Evolutionary conservation across 768 basidiomycete genomes (phyloP).

Genomic region (Nevesoporus exiguus): DNA sequence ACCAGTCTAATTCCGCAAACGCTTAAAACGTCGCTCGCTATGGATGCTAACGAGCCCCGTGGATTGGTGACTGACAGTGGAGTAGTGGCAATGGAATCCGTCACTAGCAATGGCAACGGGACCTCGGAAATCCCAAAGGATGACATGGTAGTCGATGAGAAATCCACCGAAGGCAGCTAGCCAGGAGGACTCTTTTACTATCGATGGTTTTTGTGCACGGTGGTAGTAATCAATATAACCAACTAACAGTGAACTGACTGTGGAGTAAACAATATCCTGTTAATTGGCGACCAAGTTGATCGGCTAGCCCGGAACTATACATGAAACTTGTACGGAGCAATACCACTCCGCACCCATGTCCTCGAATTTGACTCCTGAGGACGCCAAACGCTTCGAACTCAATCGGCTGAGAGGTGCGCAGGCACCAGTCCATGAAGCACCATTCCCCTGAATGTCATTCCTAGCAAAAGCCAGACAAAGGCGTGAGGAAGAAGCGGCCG

Average conservation of each 20-base stretch:
- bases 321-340: conserved; percentile 9
- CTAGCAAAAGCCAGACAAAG: conserved; percentile 76
- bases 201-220: too few relatives aligned
- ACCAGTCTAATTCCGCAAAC: conserved; percentile 40
- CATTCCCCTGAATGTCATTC: conserved; percentile 1
- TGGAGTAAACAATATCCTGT: conserved; percentile 8
- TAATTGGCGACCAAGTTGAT: background rate
- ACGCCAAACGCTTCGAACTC: conserved; percentile 68
- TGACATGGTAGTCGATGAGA: conserved; percentile 26
- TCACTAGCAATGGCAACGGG: conserved; percentile 15
- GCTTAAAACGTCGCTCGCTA: conserved; percentile 23
- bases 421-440: background rate
- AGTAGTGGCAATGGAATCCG: conserved; percentile 13
- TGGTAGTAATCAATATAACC: conserved; percentile 1
- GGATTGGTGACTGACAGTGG: conserved; percentile 19
- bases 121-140: conserved; percentile 20
- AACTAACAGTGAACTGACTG: too few relatives aligned
- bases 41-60: conserved; percentile 35
- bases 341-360: conserved; percentile 4
- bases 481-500: conserved; percentile 53
- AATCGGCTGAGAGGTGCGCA: conserved; percentile 70
- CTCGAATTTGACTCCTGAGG: conserved; percentile 56
- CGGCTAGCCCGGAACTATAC: background rate
- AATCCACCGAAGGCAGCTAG: conserved; percentile 11
- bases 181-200: too few relatives aligned